Percentiles rank a stretch among this genome's conserved stretches.
phyloP scores from a whole-genome alignment of 139 green algal genomes.

The Deuterostichococcus epilithicus region DNA sequence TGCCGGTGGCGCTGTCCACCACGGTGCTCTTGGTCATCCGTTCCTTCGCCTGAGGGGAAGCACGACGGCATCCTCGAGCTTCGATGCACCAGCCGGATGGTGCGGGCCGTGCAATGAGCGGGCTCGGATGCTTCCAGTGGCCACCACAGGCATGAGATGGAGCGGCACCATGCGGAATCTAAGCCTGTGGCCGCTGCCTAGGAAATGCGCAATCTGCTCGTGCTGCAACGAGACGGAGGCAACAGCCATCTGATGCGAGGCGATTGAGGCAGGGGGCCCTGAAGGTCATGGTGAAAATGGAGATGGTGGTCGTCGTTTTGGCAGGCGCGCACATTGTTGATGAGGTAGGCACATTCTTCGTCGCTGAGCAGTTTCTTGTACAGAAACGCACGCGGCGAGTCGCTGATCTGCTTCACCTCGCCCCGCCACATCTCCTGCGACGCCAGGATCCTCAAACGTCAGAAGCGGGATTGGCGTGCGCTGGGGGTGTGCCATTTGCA shows the following conservation, averaged over 20 bases:
- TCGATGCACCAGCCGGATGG: too few relatives aligned
- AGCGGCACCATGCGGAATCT: too few relatives aligned
- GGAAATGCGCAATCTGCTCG: too few relatives aligned
- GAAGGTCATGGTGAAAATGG: slow-evolving; percentile 39
- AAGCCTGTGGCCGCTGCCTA: too few relatives aligned
- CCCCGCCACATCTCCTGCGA: slow-evolving; percentile 51
- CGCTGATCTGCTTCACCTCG: slow-evolving; percentile 46
- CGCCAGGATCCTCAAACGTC: not conserved
- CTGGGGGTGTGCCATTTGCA: not conserved
- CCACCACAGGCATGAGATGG: too few relatives aligned
- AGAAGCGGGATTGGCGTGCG: not conserved
- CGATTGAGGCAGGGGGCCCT: too few relatives aligned
- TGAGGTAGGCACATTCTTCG: slow-evolving; percentile 56
- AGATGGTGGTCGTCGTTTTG: slow-evolving; percentile 12
- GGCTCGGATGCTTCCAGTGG: too few relatives aligned
- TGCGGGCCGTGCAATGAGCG: too few relatives aligned
- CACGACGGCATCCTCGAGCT: too few relatives aligned
- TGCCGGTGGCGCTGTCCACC: not conserved
- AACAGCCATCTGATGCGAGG: too few relatives aligned
- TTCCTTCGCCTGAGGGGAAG: not conserved
- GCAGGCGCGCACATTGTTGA: slow-evolving; percentile 14
- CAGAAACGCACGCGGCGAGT: slow-evolving; percentile 34
- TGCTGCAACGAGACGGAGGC: too few relatives aligned
- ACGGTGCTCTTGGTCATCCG: not conserved
- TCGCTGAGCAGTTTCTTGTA: slow-evolving; percentile 53